These are phyloP conservation scores for Komagataea norvegica DNA, from an alignment of 1,139 yeast genomes.

Conservation along the genomic window DNA sequence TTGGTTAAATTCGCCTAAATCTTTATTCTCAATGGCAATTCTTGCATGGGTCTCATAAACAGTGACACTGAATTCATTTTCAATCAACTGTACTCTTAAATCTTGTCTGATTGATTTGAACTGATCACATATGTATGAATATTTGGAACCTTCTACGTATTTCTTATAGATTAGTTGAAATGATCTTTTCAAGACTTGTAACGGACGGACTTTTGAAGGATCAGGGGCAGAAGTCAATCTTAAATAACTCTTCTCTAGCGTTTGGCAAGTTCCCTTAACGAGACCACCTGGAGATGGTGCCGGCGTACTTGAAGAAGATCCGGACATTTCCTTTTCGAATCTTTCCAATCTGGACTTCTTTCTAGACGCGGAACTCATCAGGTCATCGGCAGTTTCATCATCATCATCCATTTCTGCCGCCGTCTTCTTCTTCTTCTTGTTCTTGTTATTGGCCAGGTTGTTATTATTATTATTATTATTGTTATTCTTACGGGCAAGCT, in stretches of 20 bases:
- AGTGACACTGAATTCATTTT: constrained; percentile 65
- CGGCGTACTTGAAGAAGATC: constrained; percentile 13
- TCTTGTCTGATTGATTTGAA: constrained; percentile 91
- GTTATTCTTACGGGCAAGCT: neutral
- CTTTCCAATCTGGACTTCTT: constrained; percentile 47
- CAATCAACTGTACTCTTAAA: constrained; percentile 85
- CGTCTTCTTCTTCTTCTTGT: constrained; percentile 11
- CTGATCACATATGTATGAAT: constrained; percentile 81
- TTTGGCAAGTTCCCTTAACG: constrained; percentile 62
- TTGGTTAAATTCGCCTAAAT: constrained; percentile 92
- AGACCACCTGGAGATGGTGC: constrained; percentile 21
- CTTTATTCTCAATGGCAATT: constrained; percentile 76
- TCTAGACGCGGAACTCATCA: constrained; percentile 33
- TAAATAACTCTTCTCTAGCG: constrained; percentile 70
- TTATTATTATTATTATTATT: too few relatives aligned
- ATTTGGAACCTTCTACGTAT: constrained; percentile 49
- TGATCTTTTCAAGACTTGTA: constrained; percentile 53
- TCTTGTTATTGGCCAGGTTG: constrained; percentile 3
- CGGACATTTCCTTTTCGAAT: constrained; percentile 39
- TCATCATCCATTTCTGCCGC: constrained; percentile 10
- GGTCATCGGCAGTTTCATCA: constrained; percentile 11
- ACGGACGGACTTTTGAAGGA: constrained; percentile 78
- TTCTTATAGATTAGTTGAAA: constrained; percentile 50
- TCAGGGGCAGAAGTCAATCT: constrained; percentile 90
- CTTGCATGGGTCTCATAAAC: constrained; percentile 88